Evolutionary conservation across 805 yeast species (phyloP).

Genomic region (Novakomyces olei): DNA sequence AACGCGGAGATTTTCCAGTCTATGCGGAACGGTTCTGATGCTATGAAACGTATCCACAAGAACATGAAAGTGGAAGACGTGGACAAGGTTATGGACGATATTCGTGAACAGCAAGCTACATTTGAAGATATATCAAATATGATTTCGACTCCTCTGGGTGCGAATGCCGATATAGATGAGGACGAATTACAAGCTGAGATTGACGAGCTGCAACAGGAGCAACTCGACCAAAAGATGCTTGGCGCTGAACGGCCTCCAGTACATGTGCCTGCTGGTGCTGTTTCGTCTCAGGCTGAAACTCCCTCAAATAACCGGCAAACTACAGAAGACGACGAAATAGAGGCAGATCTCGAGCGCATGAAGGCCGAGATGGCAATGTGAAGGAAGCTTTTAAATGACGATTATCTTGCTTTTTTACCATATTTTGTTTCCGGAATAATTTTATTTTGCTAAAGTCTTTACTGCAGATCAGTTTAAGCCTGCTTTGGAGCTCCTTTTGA

Average conservation of each 20-base stretch:
- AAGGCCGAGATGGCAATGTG: conserved; percentile 22
- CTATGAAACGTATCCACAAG: conserved; percentile 89
- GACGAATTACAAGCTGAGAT: conserved; percentile 91
- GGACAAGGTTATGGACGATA: conserved; percentile 93
- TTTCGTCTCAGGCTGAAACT: conserved; percentile 4
- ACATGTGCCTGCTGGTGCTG: conserved; percentile 6
- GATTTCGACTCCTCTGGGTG: conserved; percentile 77
- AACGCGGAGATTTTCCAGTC: conserved; percentile 96
- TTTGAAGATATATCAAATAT: conserved; percentile 94
- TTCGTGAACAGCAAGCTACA: conserved; percentile 85
- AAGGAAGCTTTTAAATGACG: no score
- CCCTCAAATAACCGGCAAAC: conserved; percentile 5
- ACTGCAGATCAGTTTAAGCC: no score
- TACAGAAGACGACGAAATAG: conserved; percentile 18
- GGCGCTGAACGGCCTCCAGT: conserved; percentile 23
- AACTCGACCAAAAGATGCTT: conserved; percentile 35
- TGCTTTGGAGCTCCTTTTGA: no score
- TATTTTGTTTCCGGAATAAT: no score
- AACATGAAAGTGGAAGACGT: conserved; percentile 91
- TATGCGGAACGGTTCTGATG: conserved; percentile 92
- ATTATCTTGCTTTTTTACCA: no score
- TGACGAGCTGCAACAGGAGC: conserved; percentile 69
- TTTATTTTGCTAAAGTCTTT: no score
- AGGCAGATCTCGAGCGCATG: conserved; percentile 20
- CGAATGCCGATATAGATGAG: conserved; percentile 52